Conservation (phyloP, 345 rosid genomes). For the Microcos paniculata region DNA sequence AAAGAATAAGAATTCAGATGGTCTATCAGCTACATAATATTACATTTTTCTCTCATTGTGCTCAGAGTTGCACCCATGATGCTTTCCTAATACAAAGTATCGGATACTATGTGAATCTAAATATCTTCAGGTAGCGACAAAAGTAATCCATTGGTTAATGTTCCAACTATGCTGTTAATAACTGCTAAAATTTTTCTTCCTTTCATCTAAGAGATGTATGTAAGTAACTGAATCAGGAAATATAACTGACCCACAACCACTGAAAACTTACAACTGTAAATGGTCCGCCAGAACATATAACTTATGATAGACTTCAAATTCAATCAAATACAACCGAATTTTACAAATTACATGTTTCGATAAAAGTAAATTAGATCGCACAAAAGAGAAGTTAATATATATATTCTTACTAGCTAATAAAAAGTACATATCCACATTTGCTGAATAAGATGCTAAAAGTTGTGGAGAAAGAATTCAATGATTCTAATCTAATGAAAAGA, state of each 20-base stretch:
- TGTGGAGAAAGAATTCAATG: neutral
- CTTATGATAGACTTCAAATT: neutral
- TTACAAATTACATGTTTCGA: neutral
- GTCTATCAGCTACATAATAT: neutral
- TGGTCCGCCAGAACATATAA: neutral
- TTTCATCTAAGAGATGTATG: neutral
- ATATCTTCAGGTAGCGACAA: neutral
- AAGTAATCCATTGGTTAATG: too few species aligned
- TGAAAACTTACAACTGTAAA: neutral
- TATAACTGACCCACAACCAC: neutral
- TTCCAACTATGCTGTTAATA: neutral
- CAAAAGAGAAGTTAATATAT: neutral
- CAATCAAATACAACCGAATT: neutral
- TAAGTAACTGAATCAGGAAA: neutral
- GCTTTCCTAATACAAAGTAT: neutral
- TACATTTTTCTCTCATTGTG: neutral
- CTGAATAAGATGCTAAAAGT: constrained; percentile 10
- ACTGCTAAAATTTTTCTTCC: neutral
- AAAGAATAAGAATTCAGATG: neutral
- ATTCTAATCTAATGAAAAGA: neutral
- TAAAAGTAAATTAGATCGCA: neutral
- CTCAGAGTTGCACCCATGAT: neutral
- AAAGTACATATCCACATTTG: neutral
- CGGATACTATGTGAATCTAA: neutral
- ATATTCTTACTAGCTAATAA: neutral